Evolutionary conservation across 1,284 basidiomycete species (phyloP).

Genomic region (Anthracocystis walkeri): DNA sequence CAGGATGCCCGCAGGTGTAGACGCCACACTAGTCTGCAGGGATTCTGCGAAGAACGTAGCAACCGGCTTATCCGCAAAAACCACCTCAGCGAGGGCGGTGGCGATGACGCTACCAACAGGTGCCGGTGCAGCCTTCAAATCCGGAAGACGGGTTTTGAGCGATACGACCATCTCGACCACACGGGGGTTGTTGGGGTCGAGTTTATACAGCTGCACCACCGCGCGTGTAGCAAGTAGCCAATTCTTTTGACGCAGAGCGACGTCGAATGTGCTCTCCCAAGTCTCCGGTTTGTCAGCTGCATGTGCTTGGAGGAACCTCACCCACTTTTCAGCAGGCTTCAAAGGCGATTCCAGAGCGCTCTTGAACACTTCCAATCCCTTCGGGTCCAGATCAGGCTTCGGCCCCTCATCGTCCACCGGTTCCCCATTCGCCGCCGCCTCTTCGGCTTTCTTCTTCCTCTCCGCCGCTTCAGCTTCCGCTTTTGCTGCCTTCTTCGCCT

Average conservation of each 20-base stretch:
- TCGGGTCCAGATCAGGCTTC: conserved; percentile 71
- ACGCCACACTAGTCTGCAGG: conserved; percentile 7
- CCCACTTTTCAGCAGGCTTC: conserved; percentile 80
- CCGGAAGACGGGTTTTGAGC: conserved; percentile 72
- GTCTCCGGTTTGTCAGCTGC: conserved; percentile 75
- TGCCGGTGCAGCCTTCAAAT: conserved; percentile 26
- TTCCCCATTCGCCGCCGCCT: conserved; percentile 39
- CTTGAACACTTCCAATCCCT: conserved; percentile 48
- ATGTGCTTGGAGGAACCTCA: conserved; percentile 77
- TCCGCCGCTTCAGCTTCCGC: conserved; percentile 37
- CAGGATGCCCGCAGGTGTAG: conserved; percentile 7
- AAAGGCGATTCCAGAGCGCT: conserved; percentile 72
- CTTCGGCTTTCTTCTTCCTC: conserved; percentile 34
- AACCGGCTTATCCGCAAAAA: conserved; percentile 69
- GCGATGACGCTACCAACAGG: conserved; percentile 69
- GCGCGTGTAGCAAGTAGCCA: conserved; percentile 82
- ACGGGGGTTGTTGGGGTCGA: conserved; percentile 77
- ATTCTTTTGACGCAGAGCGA: conserved; percentile 81
- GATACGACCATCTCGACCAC: conserved; percentile 80
- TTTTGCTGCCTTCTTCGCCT: conserved; percentile 31
- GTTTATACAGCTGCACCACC: conserved; percentile 75
- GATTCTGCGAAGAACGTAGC: conserved; percentile 77
- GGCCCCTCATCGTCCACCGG: conserved; percentile 82
- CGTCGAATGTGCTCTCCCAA: conserved; percentile 83
- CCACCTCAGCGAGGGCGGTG: conserved; percentile 67